These are phyloP conservation scores for Onygenales sp. DNA, from an alignment of 2,329 filamentous ascomycete species.

Conservation along the genomic window DNA sequence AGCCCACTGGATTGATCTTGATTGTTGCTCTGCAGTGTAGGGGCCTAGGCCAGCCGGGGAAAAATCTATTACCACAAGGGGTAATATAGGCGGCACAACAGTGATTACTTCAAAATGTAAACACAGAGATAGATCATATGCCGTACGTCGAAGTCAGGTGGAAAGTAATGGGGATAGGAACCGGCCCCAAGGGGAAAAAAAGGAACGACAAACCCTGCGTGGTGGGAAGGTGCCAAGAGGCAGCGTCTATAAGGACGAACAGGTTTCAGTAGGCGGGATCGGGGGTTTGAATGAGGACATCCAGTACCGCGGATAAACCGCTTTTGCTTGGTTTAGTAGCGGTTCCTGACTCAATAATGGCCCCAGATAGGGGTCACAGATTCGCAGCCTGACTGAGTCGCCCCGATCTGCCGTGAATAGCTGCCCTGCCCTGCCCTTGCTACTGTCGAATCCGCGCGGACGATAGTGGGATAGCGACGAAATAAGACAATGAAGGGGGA, in stretches of 20 bases:
- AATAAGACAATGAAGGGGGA: background rate
- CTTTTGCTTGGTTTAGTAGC: background rate
- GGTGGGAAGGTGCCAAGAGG: background rate
- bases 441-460: background rate
- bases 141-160: slow-evolving; percentile 18
- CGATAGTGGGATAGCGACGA: background rate
- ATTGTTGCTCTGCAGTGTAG: background rate
- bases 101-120: too few relatives aligned
- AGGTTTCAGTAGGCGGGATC: background rate
- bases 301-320: background rate
- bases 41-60: too few relatives aligned
- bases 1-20: background rate
- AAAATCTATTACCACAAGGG: too few relatives aligned
- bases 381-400: background rate
- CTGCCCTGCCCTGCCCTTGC: background rate
- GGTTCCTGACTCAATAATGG: background rate
- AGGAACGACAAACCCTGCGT: background rate
- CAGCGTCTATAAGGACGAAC: too few relatives aligned
- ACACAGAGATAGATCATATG: too few relatives aligned
- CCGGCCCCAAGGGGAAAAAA: background rate
- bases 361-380: background rate
- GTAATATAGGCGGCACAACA: too few relatives aligned
- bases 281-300: background rate
- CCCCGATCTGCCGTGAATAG: background rate
- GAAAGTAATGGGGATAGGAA: background rate